Base-by-base conservation (phyloP, 2,329 filamentous ascomycete genomes). In the Talaromyces amestolkiae region DNA sequence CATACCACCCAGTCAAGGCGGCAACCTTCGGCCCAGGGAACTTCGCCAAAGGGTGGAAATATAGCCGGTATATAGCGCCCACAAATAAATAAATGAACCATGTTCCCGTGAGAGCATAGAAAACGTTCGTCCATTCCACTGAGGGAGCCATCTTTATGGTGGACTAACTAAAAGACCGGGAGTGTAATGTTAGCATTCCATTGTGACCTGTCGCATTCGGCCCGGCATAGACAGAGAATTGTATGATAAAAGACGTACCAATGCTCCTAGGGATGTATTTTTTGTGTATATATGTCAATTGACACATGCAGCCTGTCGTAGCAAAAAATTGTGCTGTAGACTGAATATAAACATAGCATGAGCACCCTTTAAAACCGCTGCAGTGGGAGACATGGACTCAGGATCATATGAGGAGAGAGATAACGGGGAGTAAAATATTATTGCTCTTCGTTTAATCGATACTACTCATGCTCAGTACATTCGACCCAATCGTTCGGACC, bases 21-120 rank as follows among this genome's bases (percentile, higher is more conserved):
- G 77, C 77, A 27, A 75, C 41, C 61, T 69, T 75, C 0, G 74
- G 70, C 6, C 73, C 77, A 1, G 72, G 76, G 19, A 80, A 72
- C 8, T 68, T 64, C 5, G 67, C 64, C 2, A 79, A 70, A 17
- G 74, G 75, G 51, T 76, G 72, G 59, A 77, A 71, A 65, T 73
- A 78, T 4, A 76, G 68, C 37, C 74, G 70, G 56, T 78, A 75
- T 33, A 74, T 61, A 31, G 68, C 69, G 24, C 49, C 49, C 8
- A n/a, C 51, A 31, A 67, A 19, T 31, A 65, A 17, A 59, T 67
- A 67, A 27, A 41, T 4, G 17, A 47, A 6, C 61, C 51, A 58
- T 63, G 61, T 27, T 39, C 37, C 49, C 13, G 45, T 27, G 51
- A 33, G 24, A 17, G 45, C 10, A 22, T 45, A 58, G 51, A 58